These are phyloP conservation scores for Xerocomus nothofagi DNA, from an alignment of 1,284 basidiomycete species.

Conservation along the genomic window DNA sequence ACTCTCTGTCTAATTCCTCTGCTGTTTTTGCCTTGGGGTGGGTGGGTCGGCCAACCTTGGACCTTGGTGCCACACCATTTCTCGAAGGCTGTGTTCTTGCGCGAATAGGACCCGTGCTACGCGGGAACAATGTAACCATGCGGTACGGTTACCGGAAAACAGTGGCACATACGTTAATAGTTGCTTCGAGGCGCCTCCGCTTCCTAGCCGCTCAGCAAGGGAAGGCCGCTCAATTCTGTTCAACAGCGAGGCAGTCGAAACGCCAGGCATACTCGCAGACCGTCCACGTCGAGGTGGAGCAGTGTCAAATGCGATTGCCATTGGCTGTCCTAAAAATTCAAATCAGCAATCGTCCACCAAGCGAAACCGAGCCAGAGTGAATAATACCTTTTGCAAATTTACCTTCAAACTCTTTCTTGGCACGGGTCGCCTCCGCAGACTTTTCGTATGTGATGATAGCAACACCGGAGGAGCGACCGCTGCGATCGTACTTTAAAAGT, in stretches of 20 bases:
- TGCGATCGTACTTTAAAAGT: slow-evolving; percentile 85
- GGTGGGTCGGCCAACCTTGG: slow-evolving; percentile 20
- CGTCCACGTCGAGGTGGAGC: slow-evolving; percentile 39
- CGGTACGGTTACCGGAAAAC: background rate
- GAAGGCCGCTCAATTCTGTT: slow-evolving; percentile 38
- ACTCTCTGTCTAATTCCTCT: slow-evolving; percentile 86
- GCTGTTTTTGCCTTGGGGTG: slow-evolving; percentile 61
- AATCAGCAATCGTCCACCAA: slow-evolving; percentile 1
- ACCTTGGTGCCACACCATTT: slow-evolving; percentile 6
- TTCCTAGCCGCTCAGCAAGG: slow-evolving; percentile 30
- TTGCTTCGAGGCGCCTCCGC: slow-evolving; percentile 12
- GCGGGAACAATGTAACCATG: slow-evolving; percentile 5
- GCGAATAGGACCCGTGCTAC: slow-evolving; percentile 27
- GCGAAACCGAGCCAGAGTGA: background rate
- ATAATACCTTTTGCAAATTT: slow-evolving; percentile 90
- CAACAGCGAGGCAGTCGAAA: slow-evolving; percentile 30
- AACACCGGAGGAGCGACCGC: slow-evolving; percentile 87
- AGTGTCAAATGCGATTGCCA: slow-evolving; percentile 71
- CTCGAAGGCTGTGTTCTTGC: slow-evolving; percentile 19
- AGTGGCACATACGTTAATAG: slow-evolving; percentile 15
- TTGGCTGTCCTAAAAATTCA: slow-evolving; percentile 66
- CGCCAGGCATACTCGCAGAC: slow-evolving; percentile 32
- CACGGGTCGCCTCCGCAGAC: slow-evolving; percentile 74
- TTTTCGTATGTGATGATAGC: slow-evolving; percentile 85
- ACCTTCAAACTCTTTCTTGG: slow-evolving; percentile 86